phyloP scores from a whole-genome alignment of 805 yeast genomes.

The Yarrowia bubula region DNA sequence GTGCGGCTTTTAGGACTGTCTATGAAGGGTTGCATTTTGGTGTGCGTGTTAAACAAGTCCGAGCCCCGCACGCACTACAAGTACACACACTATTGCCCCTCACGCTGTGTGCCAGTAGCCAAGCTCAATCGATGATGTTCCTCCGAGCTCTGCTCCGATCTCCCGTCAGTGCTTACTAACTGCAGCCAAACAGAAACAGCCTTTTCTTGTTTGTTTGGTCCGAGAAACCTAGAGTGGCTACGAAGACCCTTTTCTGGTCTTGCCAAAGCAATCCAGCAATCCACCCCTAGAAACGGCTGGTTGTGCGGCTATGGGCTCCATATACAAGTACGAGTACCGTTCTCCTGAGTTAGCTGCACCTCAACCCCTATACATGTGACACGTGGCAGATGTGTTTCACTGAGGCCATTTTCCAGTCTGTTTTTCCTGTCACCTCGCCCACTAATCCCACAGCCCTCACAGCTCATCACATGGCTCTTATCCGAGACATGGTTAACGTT shows the following conservation, averaged over 20 bases:
- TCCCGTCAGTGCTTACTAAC: conserved; percentile 6
- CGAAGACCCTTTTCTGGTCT: not conserved
- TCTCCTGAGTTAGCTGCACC: no score
- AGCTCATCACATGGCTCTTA: conserved; percentile 18
- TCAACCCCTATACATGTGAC: no score
- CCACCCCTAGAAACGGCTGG: not conserved
- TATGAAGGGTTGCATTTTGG: not conserved
- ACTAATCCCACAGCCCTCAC: not conserved
- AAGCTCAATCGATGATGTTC: not conserved
- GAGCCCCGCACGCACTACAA: no score
- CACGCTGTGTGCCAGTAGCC: not conserved
- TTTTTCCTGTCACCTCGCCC: not conserved
- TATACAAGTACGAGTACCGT: no score
- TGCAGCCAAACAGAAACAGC: not conserved
- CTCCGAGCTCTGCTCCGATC: not conserved
- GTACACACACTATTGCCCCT: no score
- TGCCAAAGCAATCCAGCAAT: conserved; percentile 14
- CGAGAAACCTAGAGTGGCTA: not conserved
- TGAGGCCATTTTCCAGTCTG: no score
- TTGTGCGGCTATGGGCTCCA: not conserved
- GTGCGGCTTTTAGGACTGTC: conserved; percentile 6
- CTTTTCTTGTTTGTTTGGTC: conserved; percentile 1
- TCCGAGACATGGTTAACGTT: conserved; percentile 18
- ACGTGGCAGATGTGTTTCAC: no score
- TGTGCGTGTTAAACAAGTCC: not conserved